Evolutionary conservation across 176 grass and related monocot species (phyloP).

Genomic region (Cenchrus purpureus): DNA sequence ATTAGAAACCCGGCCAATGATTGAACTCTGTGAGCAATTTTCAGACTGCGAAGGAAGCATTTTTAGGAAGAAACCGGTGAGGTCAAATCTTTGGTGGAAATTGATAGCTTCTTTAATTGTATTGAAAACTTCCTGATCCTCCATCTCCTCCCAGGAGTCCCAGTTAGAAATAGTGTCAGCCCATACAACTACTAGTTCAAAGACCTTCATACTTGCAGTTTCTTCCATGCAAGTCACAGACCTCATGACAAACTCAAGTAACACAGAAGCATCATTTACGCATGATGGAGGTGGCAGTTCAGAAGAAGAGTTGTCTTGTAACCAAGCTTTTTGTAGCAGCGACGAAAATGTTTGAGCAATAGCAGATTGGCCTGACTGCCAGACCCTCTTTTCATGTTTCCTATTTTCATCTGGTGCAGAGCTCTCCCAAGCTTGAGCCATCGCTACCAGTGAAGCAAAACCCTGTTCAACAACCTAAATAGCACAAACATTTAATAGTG

Average conservation of each 20-base stretch:
- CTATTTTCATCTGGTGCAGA: slow-evolving; percentile 69
- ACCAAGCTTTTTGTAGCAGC: slow-evolving; percentile 79
- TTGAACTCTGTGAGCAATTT: slow-evolving; percentile 51
- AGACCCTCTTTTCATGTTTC: slow-evolving; percentile 52
- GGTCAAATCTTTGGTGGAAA: slow-evolving; percentile 71
- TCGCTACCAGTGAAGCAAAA: slow-evolving; percentile 64
- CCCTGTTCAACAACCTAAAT: slow-evolving; percentile 77
- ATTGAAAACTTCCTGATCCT: slow-evolving; percentile 79
- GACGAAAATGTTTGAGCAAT: slow-evolving; percentile 71
- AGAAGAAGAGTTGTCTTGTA: slow-evolving; percentile 39
- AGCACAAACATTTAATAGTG: slow-evolving; percentile 1
- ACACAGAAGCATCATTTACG: slow-evolving; percentile 77
- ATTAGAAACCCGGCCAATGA: slow-evolving; percentile 64
- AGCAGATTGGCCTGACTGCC: slow-evolving; percentile 60
- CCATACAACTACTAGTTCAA: slow-evolving; percentile 73
- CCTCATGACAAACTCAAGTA: slow-evolving; percentile 73
- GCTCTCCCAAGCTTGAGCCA: slow-evolving; percentile 81
- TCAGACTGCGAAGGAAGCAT: slow-evolving; percentile 46
- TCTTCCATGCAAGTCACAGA: slow-evolving; percentile 64
- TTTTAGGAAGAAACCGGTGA: slow-evolving; percentile 53
- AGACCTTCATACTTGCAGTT: slow-evolving; percentile 59
- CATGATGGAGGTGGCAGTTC: slow-evolving; percentile 65
- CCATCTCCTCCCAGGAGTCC: slow-evolving; percentile 89
- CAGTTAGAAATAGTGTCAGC: slow-evolving; percentile 64
- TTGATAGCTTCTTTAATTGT: slow-evolving; percentile 72